These are phyloP conservation scores for Fragaria ananassa DNA, from an alignment of 306 rosid genomes.

Conservation along the genomic window DNA sequence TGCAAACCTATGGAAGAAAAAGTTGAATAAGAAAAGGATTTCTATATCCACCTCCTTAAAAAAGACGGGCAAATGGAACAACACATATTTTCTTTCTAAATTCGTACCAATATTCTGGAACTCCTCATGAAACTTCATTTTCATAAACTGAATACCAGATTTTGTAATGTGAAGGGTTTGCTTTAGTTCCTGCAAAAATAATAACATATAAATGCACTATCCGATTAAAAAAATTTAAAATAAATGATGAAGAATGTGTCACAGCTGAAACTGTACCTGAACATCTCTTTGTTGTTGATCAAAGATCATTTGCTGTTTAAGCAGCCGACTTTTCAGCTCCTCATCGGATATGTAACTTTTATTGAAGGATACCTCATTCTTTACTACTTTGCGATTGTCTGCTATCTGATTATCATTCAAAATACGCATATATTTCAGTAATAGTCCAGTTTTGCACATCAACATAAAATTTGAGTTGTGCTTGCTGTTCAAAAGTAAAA, in stretches of 20 bases:
- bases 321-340: slow-evolving; percentile 47
- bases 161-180: slow-evolving; percentile 62
- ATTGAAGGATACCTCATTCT: slow-evolving; percentile 40
- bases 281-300: slow-evolving; percentile 78
- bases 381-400: slow-evolving; percentile 32
- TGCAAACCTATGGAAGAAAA: slow-evolving; percentile 56
- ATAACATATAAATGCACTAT: slow-evolving; percentile 18
- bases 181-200: slow-evolving; percentile 59
- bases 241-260: slow-evolving; percentile 12
- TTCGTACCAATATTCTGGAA: slow-evolving; percentile 72
- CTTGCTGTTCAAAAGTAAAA: slow-evolving; percentile 7
- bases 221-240: neutral
- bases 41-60: slow-evolving; percentile 1
- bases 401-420: slow-evolving; percentile 36
- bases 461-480: neutral
- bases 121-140: slow-evolving; percentile 83
- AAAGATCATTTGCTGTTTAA: slow-evolving; percentile 59
- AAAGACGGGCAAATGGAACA: neutral
- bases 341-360: slow-evolving; percentile 43
- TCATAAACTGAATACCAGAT: slow-evolving; percentile 84
- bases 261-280: slow-evolving; percentile 42
- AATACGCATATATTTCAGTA: slow-evolving; percentile 14
- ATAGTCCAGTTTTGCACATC: neutral
- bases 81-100: slow-evolving; percentile 10
- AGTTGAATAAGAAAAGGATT: slow-evolving; percentile 9